phyloP scores from a whole-genome alignment of 108 stramenopile genomes.

The Fragilaria radians region DNA sequence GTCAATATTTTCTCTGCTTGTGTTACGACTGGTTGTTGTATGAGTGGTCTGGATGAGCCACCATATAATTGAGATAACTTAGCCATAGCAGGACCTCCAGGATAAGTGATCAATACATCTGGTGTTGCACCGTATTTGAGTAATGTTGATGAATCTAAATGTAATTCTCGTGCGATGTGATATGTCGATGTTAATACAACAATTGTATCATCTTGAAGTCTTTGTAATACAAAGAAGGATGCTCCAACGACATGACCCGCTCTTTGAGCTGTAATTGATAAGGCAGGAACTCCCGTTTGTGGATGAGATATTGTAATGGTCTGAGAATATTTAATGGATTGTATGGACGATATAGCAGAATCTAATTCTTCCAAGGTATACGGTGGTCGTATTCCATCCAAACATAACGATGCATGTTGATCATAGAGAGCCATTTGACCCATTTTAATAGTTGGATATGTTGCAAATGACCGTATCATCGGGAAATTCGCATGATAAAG shows the following conservation, averaged over 20 bases:
- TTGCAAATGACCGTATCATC: slow-evolving; percentile 44
- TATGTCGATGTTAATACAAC: slow-evolving; percentile 68
- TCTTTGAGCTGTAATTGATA: slow-evolving; percentile 72
- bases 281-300: neutral
- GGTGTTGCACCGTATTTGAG: slow-evolving; percentile 68
- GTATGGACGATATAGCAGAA: slow-evolving; percentile 52
- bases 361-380: slow-evolving; percentile 88
- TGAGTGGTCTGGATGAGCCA: slow-evolving; percentile 13
- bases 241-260: slow-evolving; percentile 90
- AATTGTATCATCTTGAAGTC: slow-evolving; percentile 68
- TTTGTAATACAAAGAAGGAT: slow-evolving; percentile 58
- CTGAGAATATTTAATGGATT: slow-evolving; percentile 89
- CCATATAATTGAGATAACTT: slow-evolving; percentile 45
- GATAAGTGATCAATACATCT: slow-evolving; percentile 67
- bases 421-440: slow-evolving; percentile 96
- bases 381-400: slow-evolving; percentile 65
- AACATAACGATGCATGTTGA: slow-evolving; percentile 66
- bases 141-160: slow-evolving; percentile 70
- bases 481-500: slow-evolving; percentile 16
- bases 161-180: slow-evolving; percentile 77
- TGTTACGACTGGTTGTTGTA: slow-evolving; percentile 6
- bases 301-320: slow-evolving; percentile 38
- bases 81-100: slow-evolving; percentile 64
- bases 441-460: slow-evolving; percentile 93
- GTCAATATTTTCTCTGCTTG: slow-evolving; percentile 47